Percentiles rank a stretch among this genome's conserved stretches.
These are phyloP conservation scores for Globisporangium rhizosaccharum DNA, from an alignment of 352 stramenopile genomes.

Conservation along the genomic window DNA sequence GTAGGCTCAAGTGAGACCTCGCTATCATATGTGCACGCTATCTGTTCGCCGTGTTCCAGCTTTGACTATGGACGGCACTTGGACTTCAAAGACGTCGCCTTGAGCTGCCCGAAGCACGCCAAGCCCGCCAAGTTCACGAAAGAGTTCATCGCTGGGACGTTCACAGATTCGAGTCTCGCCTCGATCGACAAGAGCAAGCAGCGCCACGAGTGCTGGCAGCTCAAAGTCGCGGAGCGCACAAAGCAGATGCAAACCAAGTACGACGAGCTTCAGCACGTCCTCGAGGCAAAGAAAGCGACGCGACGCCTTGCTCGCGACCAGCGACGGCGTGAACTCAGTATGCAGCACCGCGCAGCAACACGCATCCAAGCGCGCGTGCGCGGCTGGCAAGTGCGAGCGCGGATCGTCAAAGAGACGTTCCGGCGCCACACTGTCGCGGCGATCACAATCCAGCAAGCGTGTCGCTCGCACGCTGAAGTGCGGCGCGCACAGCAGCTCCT, in stretches of 20 bases:
- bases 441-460: constrained; percentile 40
- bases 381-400: constrained; percentile 22
- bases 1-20: neutral
- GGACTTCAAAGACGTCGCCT: constrained; percentile 45
- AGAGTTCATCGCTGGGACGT: constrained; percentile 51
- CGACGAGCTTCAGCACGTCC: constrained; percentile 46
- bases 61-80: constrained; percentile 59
- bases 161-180: constrained; percentile 41
- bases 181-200: constrained; percentile 54
- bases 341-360: constrained; percentile 16
- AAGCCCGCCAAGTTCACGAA: constrained; percentile 41
- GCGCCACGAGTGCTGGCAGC: constrained; percentile 44
- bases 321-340: constrained; percentile 30
- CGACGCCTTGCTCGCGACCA: constrained; percentile 28
- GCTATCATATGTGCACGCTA: neutral
- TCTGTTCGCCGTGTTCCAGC: constrained; percentile 3
- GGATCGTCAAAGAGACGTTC: constrained; percentile 15
- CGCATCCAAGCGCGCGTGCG: constrained; percentile 29
- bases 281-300: constrained; percentile 38
- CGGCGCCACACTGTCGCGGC: constrained; percentile 30
- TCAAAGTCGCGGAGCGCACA: constrained; percentile 44
- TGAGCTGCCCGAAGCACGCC: constrained; percentile 49
- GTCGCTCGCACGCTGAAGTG: constrained; percentile 30
- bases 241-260: constrained; percentile 63
- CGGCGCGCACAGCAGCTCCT: constrained; percentile 37